A percentile compares a stretch with the other conserved stretches of the same genome.
These are phyloP conservation scores for Dichomitus squalens DNA, from an alignment of 1,284 basidiomycete genomes.

Conservation along the genomic window DNA sequence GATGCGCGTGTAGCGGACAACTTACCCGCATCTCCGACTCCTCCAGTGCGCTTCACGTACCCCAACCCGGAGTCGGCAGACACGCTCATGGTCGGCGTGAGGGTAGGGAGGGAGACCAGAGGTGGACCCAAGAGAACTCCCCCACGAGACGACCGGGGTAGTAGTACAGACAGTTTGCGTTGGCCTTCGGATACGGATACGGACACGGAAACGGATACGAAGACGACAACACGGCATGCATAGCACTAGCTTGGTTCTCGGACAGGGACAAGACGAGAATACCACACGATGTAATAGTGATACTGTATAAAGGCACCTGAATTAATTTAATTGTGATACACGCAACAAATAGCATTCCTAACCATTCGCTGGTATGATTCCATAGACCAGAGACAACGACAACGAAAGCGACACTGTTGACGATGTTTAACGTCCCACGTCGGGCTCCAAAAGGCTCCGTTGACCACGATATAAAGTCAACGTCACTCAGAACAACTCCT, in stretches of 20 bases:
- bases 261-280: too few species aligned
- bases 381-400: neutral
- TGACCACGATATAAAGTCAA: neutral
- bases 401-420: neutral
- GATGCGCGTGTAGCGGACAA: neutral
- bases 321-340: neutral
- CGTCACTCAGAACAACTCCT: slow-evolving; percentile 56
- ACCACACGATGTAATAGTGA: too few species aligned
- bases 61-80: neutral
- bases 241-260: too few species aligned
- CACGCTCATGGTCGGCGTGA: neutral
- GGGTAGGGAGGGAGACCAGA: neutral
- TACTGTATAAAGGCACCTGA: neutral
- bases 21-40: neutral
- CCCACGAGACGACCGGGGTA: neutral
- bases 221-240: too few species aligned
- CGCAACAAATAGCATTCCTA: neutral
- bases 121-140: neutral
- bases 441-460: too few species aligned
- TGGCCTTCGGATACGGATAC: neutral
- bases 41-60: neutral
- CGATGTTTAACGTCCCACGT: too few species aligned
- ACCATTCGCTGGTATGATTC: neutral
- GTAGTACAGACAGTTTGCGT: neutral
- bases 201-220: neutral